Conservation (phyloP, 148 eudicot genomes). For the Rhododendron henanense region DNA sequence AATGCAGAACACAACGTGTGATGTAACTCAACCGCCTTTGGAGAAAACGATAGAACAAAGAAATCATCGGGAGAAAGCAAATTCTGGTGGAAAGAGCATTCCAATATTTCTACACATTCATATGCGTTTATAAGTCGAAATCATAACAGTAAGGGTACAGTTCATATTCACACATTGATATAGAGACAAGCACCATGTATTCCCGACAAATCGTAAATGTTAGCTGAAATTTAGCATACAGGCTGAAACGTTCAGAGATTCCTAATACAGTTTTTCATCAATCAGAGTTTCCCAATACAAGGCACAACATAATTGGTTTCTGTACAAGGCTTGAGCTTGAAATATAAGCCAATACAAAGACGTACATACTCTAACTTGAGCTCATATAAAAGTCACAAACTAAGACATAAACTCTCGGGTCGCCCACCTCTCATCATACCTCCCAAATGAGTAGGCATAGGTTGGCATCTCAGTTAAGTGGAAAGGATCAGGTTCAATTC, state of each 20-base stretch:
- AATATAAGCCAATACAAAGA: neutral
- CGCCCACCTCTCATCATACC: slow-evolving; percentile 63
- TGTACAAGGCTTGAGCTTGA: neutral
- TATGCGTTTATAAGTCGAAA: neutral
- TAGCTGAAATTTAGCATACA: neutral
- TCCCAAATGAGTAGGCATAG: slow-evolving; percentile 43
- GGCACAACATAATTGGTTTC: neutral
- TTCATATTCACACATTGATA: neutral
- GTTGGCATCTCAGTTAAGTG: slow-evolving; percentile 65
- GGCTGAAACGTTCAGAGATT: neutral
- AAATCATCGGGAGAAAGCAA: neutral
- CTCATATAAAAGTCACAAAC: neutral
- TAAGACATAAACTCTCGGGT: slow-evolving; percentile 52
- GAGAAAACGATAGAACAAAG: neutral
- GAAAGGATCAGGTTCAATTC: slow-evolving; percentile 87
- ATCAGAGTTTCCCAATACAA: neutral
- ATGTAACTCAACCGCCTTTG: neutral
- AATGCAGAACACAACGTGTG: neutral
- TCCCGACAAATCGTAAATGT: neutral
- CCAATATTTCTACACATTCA: neutral
- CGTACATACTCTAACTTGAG: neutral
- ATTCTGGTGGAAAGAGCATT: slow-evolving; percentile 3
- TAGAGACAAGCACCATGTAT: neutral
- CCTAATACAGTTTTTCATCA: too few relatives aligned
- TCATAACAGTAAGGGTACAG: neutral